Evolutionary conservation across 2,329 filamentous ascomycete species (phyloP).

Genomic region (Ophiostoma sp.): DNA sequence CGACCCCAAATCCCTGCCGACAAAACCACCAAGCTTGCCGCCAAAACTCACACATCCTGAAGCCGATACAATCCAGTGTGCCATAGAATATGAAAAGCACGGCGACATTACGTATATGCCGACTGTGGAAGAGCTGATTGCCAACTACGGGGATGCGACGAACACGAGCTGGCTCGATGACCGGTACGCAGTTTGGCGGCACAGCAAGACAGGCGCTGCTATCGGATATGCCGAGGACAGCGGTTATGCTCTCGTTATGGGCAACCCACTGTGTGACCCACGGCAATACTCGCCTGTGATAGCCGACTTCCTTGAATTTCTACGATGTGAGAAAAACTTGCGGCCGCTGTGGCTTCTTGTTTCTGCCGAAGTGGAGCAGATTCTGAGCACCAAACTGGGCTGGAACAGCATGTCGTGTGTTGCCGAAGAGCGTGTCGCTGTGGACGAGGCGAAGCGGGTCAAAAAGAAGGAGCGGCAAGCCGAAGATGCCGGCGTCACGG

Average conservation of each 20-base stretch:
- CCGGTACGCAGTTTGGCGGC: constrained; percentile 81
- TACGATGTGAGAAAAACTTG: constrained; percentile 41
- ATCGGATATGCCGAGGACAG: constrained; percentile 74
- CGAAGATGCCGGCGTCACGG: constrained; percentile 77
- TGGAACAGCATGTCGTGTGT: constrained; percentile 88
- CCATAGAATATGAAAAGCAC: constrained; percentile 37
- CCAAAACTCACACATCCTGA: constrained; percentile 76
- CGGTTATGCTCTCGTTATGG: constrained; percentile 67
- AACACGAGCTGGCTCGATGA: constrained; percentile 93
- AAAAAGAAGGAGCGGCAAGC: constrained; percentile 73
- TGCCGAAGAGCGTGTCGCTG: constrained; percentile 80
- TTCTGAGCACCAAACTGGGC: constrained; percentile 71
- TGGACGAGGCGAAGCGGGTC: constrained; percentile 44
- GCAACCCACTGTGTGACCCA: constrained; percentile 78
- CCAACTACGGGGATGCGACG: constrained; percentile 90
- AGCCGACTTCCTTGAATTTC: constrained; percentile 65
- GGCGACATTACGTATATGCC: constrained; percentile 53
- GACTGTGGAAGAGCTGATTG: constrained; percentile 78
- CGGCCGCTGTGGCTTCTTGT: constrained; percentile 87
- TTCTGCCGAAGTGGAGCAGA: constrained; percentile 70
- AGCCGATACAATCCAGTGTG: constrained; percentile 70
- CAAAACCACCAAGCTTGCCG: constrained; percentile 40
- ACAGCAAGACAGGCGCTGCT: constrained; percentile 71
- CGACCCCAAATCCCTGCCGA: constrained; percentile 80
- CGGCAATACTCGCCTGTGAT: constrained; percentile 72